Percentiles rank a stretch among this genome's conserved stretches.
phyloP scores from a whole-genome alignment of 805 yeast genomes.

The Cephaloascus albidus region DNA sequence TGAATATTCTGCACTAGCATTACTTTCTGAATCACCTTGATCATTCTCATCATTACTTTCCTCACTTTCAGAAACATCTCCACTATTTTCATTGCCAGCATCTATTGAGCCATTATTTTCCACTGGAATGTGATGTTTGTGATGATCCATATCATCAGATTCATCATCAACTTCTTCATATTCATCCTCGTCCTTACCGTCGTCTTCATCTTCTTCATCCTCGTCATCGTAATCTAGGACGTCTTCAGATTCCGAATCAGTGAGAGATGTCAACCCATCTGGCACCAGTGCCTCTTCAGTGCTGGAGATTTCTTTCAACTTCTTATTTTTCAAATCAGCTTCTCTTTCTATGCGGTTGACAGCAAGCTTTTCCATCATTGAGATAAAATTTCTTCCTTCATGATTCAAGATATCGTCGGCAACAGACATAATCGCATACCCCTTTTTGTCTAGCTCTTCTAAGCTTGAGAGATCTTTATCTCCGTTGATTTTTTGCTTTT shows the following conservation, averaged over 20 bases:
- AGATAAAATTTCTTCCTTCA: constrained; percentile 70
- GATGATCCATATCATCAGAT: neutral
- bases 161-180: neutral
- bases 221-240: neutral
- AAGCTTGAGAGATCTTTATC: neutral
- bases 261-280: no score
- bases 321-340: neutral
- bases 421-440: constrained; percentile 12
- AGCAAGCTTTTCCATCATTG: constrained; percentile 72
- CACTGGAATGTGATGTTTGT: neutral
- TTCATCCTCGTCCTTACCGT: neutral
- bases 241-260: no score
- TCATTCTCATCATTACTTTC: constrained; percentile 30
- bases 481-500: constrained; percentile 2
- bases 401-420: constrained; percentile 75
- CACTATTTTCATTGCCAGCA: neutral
- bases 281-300: no score
- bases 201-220: neutral
- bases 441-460: neutral
- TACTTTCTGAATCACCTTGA: constrained; percentile 28
- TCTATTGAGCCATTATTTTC: neutral
- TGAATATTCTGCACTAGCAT: constrained; percentile 23
- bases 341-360: constrained; percentile 18
- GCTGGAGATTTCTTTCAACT: no score
- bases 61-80: no score